phyloP scores from a whole-genome alignment of 768 basidiomycete genomes.

The Rhodosporidiobolus sp. region DNA sequence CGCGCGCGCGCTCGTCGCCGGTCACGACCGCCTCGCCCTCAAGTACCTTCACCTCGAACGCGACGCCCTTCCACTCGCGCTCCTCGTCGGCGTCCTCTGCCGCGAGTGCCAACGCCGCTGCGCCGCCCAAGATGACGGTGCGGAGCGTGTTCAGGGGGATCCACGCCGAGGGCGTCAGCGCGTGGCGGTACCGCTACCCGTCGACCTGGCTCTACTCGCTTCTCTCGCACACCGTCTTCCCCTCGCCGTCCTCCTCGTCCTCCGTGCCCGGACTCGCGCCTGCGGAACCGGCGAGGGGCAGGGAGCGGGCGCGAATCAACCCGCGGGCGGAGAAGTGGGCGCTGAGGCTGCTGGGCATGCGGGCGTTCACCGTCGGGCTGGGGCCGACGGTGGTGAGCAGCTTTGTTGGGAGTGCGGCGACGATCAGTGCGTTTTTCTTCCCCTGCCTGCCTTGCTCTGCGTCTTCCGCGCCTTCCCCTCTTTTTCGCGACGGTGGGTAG shows the following conservation, averaged over 20 bases:
- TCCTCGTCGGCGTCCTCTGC: not conserved
- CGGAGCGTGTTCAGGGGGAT: conserved; percentile 20
- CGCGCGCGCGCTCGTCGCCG: conserved; percentile 14
- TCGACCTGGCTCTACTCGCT: conserved; percentile 23
- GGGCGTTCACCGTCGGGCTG: conserved; percentile 28
- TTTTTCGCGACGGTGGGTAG: not conserved
- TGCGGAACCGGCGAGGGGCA: not conserved
- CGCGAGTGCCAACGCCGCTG: not conserved
- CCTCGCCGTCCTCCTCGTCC: not conserved
- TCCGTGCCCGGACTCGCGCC: not conserved
- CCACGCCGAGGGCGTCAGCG: conserved; percentile 29
- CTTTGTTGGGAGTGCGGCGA: conserved; percentile 41
- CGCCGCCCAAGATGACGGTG: not conserved
- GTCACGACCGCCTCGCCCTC: not conserved
- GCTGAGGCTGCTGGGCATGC: conserved; percentile 26
- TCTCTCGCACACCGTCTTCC: conserved; percentile 19
- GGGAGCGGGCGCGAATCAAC: conserved; percentile 4
- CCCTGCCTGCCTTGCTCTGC: too few species aligned
- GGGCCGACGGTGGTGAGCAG: conserved; percentile 35
- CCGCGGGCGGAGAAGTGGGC: conserved; percentile 38
- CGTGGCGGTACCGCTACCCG: conserved; percentile 27
- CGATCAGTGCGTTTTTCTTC: conserved; percentile 29
- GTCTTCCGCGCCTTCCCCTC: not conserved
- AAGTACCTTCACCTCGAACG: conserved; percentile 16
- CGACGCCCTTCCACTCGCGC: conserved; percentile 9